Conservation (phyloP, 208 protist genomes). For the Wallacemonas sp. region DNA sequence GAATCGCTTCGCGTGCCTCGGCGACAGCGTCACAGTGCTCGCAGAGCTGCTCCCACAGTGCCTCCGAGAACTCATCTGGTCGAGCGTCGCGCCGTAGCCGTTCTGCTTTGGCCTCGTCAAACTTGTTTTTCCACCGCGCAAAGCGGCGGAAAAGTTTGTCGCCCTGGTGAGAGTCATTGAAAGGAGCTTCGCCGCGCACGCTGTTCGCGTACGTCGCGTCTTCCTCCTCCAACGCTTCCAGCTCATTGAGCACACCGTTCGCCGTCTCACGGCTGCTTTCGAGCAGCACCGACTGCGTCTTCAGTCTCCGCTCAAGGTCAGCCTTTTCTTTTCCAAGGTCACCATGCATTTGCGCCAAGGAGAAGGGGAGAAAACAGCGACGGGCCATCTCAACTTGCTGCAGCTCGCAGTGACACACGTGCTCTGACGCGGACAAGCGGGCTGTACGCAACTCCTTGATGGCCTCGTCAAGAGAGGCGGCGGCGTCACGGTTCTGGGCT, state of each 20-base stretch:
- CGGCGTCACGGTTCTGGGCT: constrained; percentile 43
- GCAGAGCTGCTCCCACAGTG: constrained; percentile 67
- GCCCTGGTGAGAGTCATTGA: constrained; percentile 48
- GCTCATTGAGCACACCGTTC: constrained; percentile 19
- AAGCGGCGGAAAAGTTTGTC: constrained; percentile 79
- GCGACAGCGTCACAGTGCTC: constrained; percentile 44
- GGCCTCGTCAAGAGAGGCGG: constrained; percentile 47
- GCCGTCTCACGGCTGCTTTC: constrained; percentile 34
- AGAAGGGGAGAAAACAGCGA: constrained; percentile 41
- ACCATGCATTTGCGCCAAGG: constrained; percentile 28
- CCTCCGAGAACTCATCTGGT: constrained; percentile 34
- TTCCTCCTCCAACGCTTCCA: constrained; percentile 41
- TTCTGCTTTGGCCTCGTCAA: constrained; percentile 49
- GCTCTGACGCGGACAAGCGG: constrained; percentile 45
- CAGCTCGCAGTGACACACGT: constrained; percentile 68
- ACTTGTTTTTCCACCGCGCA: constrained; percentile 60
- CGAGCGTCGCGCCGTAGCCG: constrained; percentile 28
- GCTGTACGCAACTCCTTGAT: constrained; percentile 38
- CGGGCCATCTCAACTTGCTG: constrained; percentile 70
- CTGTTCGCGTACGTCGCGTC: constrained; percentile 28
- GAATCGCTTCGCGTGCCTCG: constrained; percentile 34
- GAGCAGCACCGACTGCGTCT: constrained; percentile 31
- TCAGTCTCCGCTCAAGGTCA: constrained; percentile 25
- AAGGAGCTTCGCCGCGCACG: constrained; percentile 46
- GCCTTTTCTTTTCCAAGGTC: constrained; percentile 21